Evolutionary conservation across 169 alveolate genomes (phyloP), one percentile per base, ranked within the genome.

Genomic region (Toxoplasma gondii): DNA sequence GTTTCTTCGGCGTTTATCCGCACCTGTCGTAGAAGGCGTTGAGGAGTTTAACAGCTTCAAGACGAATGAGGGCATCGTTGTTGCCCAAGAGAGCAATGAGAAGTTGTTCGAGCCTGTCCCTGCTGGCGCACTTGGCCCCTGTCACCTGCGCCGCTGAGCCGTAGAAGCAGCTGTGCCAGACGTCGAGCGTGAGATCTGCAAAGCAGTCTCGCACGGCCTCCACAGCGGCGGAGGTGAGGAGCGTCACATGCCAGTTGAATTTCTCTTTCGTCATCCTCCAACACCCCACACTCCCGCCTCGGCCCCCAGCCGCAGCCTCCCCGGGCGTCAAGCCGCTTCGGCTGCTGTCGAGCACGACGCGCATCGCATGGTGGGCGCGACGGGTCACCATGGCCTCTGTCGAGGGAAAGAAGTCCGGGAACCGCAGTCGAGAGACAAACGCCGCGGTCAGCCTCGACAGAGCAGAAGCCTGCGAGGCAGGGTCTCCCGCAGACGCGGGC

Each of bases 31-130:
- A 97, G 45, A 98, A 96, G 87, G 97, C 96, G 88, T 97, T 98
- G 44, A 97, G 92, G 44, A 95, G 94, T 54, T 93, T 94, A 2
- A 97, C 96, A 29, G 99, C 98, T 54, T 95, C 93, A 88, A 96
- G 96, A 84, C 99, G 95, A 31, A 97, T 94, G 38, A 87, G 80
- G n/a, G 95, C 93, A 17, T 97, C 97, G 43, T 91, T 82, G 95
- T 97, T 97, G 31, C 99, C 99, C 45, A 98, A 95, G 67, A 98
- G 88, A 54, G 97, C 97, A 34, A 98, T 96, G 64, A 97, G 93
- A 43, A 98, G 96, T 92, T 92, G 96, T 93, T 98, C 99, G 53
- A 97, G 96, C 80, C 94, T 92, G n/a, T 94, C 93, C 43, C 93
- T 39, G 49, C 93, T 90, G 0, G 82, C 84, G 22, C 44, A 44